phyloP scores from a whole-genome alignment of 1,284 basidiomycete species.

The Xerocomus nothofagi region DNA sequence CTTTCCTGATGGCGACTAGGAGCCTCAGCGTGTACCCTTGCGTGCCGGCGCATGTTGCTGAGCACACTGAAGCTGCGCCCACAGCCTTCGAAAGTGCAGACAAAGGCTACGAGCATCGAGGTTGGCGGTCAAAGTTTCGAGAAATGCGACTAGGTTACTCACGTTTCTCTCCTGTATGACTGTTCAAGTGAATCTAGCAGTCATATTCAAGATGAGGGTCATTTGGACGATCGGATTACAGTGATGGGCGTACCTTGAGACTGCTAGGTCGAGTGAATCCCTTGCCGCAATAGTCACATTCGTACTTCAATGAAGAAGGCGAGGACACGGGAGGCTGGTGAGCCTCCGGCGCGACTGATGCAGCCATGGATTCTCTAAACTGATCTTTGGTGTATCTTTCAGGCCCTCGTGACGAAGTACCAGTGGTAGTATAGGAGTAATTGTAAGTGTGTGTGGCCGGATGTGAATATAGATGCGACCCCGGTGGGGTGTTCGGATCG shows the following conservation, averaged over 20 bases:
- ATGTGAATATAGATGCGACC: conserved; percentile 30
- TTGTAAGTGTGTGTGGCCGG: conserved; percentile 23
- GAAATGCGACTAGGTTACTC: conserved; percentile 34
- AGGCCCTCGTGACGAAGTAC: conserved; percentile 23
- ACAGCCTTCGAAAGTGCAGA: conserved; percentile 72
- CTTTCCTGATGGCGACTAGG: conserved; percentile 40
- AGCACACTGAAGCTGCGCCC: conserved; percentile 81
- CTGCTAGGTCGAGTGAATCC: conserved; percentile 81
- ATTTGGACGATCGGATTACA: conserved; percentile 5
- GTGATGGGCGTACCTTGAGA: conserved; percentile 55
- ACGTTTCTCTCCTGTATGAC: conserved; percentile 85
- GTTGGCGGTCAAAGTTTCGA: conserved; percentile 12
- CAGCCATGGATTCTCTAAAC: conserved; percentile 19
- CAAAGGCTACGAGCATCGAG: conserved; percentile 53
- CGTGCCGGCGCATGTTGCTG: conserved; percentile 84
- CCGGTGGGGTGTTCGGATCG: conserved; percentile 30
- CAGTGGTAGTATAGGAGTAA: conserved; percentile 17
- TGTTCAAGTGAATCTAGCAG: conserved; percentile 76
- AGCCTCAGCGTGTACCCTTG: conserved; percentile 62
- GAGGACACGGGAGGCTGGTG: conserved; percentile 25
- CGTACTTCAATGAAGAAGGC: conserved; percentile 55
- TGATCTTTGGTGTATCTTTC: conserved; percentile 21
- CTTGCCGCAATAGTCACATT: conserved; percentile 76
- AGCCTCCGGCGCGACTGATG: conserved; percentile 12
- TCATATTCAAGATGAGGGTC: conserved; percentile 12